These are phyloP conservation scores for Rhodotorula mucilaginosa DNA, from an alignment of 1,284 basidiomycete genomes.

Conservation along the genomic window DNA sequence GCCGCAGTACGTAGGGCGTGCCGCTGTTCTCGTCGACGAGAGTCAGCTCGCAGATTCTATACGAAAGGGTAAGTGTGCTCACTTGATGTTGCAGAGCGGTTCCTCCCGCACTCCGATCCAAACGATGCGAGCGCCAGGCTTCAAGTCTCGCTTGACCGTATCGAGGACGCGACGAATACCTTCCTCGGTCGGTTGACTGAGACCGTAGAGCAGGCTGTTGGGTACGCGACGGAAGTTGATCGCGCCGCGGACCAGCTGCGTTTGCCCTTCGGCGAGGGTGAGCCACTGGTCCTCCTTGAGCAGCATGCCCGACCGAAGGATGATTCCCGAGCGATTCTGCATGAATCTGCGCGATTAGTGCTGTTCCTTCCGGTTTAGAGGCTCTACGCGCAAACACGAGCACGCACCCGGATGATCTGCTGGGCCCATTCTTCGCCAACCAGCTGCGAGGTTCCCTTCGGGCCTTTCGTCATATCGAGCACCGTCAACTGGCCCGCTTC, in stretches of 20 bases:
- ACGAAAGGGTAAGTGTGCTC: conserved; percentile 42
- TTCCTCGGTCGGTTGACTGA: conserved; percentile 83
- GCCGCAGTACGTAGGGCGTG: conserved; percentile 53
- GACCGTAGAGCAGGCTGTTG: conserved; percentile 79
- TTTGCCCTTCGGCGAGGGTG: conserved; percentile 28
- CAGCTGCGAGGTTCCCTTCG: conserved; percentile 52
- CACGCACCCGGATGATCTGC: conserved; percentile 75
- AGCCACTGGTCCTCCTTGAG: conserved; percentile 83
- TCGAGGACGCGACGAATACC: conserved; percentile 79
- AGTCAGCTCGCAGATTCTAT: neutral
- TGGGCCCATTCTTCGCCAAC: conserved; percentile 91
- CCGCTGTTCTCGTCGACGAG: conserved; percentile 5
- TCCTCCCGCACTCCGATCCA: conserved; percentile 87
- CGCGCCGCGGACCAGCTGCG: conserved; percentile 68
- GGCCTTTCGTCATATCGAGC: neutral
- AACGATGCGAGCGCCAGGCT: conserved; percentile 57
- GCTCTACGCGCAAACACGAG: neutral
- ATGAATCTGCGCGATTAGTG: neutral
- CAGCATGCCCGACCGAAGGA: conserved; percentile 77
- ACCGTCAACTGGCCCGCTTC: conserved; percentile 12
- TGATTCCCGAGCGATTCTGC: conserved; percentile 86
- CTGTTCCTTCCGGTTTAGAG: neutral
- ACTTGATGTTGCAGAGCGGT: conserved; percentile 92
- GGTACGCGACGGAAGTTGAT: conserved; percentile 90
- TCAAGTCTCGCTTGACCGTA: conserved; percentile 56